Evolutionary conservation across 2,329 filamentous ascomycete genomes (phyloP).

Genomic region (Xylariales sp.): DNA sequence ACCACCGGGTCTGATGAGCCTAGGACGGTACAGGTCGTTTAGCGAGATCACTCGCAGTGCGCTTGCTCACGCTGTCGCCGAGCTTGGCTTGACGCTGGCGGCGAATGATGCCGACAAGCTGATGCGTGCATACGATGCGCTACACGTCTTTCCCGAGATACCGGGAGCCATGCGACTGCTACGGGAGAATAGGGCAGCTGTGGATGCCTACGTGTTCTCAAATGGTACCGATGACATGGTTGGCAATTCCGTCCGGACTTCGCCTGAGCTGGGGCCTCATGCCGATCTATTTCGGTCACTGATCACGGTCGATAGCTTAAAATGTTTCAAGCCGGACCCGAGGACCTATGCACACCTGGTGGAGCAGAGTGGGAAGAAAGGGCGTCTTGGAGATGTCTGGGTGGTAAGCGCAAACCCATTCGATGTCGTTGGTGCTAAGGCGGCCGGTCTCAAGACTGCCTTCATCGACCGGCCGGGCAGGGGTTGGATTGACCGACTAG

Average conservation of each 20-base stretch:
- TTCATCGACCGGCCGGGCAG: constrained; percentile 73
- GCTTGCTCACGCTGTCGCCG: constrained; percentile 72
- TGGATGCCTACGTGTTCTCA: constrained; percentile 73
- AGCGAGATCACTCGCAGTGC: constrained; percentile 70
- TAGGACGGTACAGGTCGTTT: constrained; percentile 73
- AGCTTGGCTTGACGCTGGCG: constrained; percentile 61
- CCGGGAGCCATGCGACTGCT: constrained; percentile 62
- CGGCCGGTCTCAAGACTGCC: constrained; percentile 69
- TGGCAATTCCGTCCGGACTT: constrained; percentile 66
- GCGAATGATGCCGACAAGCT: constrained; percentile 59
- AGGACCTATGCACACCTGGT: constrained; percentile 71
- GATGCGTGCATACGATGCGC: constrained; percentile 72
- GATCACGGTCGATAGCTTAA: constrained; percentile 70
- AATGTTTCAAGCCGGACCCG: constrained; percentile 73
- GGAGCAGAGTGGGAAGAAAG: constrained; percentile 59
- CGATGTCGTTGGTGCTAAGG: constrained; percentile 73
- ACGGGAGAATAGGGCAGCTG: constrained; percentile 46
- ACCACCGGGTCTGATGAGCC: constrained; percentile 20
- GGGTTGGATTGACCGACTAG: constrained; percentile 74
- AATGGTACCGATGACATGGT: constrained; percentile 77
- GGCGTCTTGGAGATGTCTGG: constrained; percentile 67
- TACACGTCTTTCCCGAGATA: constrained; percentile 75
- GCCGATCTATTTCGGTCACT: constrained; percentile 62
- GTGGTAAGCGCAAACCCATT: constrained; percentile 79
- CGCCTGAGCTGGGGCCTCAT: constrained; percentile 64